Base-by-base conservation (phyloP, 2,329 filamentous ascomycete species). In the Epichloe festucae region DNA sequence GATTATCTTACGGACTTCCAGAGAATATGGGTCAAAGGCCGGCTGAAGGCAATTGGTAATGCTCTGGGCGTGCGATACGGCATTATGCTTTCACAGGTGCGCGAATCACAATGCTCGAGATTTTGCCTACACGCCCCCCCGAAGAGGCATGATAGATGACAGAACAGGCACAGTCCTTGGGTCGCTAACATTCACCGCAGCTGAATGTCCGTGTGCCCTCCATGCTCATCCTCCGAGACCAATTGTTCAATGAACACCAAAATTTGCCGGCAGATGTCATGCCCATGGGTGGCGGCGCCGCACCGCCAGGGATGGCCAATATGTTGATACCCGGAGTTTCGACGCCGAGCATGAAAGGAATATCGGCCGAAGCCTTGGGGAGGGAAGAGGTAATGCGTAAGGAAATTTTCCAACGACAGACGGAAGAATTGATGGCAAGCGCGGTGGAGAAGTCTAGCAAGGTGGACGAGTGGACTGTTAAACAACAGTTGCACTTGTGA, bases 1-100 rank as follows among this genome's bases (percentile, higher is more conserved):
- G 79, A 83, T 64, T 81, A 77, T 57, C 66, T 74, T 4, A 81
- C 77, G 3, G 78, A 80, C 55, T 68, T 73, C 15, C 78, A 82
- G 63, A 67, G 79, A 35, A 63, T 67, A 10, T 82, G 77, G 74
- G 66, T 73, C 10, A 67, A 69, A 47, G 78, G 77, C 1, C 67
- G 79, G 11, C 65, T 82, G 51, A 63, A 67, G 51, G 75, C 71
- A 57, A 78, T 82, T 49, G 73, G 72, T 2, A 70, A 76, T 52
- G 72, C 74, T 41, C 64, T 82, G 14, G 79, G 79, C 11, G 69
- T 82, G 46, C 73, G 73, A 53, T 80, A 81, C 59, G 77, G 77
- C 17, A 71, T 74, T 45, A 73, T 78, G 45, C 59, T 82, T 38
- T 67, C 70, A n/a, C 69, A 75, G 64, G 77, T 79, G 69, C 27